Evolutionary conservation across 768 basidiomycete species (phyloP).

Genomic region (Mycena haematopus): DNA sequence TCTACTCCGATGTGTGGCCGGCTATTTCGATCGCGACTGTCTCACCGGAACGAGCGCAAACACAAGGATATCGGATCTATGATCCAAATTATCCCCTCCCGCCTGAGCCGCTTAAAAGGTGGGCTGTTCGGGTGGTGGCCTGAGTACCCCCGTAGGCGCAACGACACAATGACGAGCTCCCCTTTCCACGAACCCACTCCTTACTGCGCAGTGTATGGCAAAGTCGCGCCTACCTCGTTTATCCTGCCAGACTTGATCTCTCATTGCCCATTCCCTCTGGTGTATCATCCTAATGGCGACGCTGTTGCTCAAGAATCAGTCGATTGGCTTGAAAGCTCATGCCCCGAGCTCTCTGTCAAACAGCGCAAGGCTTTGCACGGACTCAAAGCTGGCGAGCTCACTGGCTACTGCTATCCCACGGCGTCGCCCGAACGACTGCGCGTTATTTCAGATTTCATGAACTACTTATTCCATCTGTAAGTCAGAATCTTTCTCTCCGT

Average conservation of each 20-base stretch:
- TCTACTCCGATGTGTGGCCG: not conserved
- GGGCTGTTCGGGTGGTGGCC: not conserved
- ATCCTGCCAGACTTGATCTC: conserved; percentile 62
- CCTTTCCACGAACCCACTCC: not conserved
- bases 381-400: conserved; percentile 70
- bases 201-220: not conserved
- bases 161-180: not conserved
- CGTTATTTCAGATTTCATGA: conserved; percentile 74
- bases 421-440: conserved; percentile 63
- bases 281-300: conserved; percentile 53
- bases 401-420: conserved; percentile 68
- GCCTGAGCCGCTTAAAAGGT: conserved; percentile 14
- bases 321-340: conserved; percentile 55
- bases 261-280: conserved; percentile 54
- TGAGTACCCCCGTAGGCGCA: not conserved
- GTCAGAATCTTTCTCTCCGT: conserved; percentile 30
- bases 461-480: conserved; percentile 60
- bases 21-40: conserved; percentile 13
- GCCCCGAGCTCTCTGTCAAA: conserved; percentile 52
- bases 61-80: conserved; percentile 18
- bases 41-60: conserved; percentile 11
- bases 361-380: conserved; percentile 57
- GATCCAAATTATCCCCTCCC: conserved; percentile 8
- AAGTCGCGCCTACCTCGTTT: conserved; percentile 40
- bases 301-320: conserved; percentile 54